phyloP scores from a whole-genome alignment of 495 filamentous ascomycete species.

The Neurospora pannonica region DNA sequence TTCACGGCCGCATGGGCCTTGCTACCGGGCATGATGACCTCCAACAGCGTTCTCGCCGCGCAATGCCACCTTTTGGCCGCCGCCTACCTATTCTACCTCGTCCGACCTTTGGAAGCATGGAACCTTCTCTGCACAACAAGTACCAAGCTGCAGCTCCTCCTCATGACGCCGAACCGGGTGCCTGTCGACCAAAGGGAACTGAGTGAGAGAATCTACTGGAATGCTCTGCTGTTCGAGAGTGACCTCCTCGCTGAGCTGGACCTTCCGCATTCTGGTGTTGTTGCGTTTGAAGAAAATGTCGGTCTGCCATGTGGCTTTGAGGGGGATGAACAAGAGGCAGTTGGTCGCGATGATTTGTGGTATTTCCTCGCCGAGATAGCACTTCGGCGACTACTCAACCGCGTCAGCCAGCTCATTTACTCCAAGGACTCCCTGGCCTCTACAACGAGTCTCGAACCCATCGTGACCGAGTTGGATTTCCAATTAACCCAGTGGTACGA shows the following conservation, averaged over 20 bases:
- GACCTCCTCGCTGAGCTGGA: slow-evolving; percentile 74
- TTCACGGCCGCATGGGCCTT: slow-evolving; percentile 73
- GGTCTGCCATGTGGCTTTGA: slow-evolving; percentile 70
- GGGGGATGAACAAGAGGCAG: slow-evolving; percentile 51
- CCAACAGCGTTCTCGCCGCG: slow-evolving; percentile 62
- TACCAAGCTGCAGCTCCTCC: slow-evolving; percentile 68
- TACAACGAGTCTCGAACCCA: slow-evolving; percentile 60
- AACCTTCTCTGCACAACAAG: slow-evolving; percentile 67
- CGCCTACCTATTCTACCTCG: slow-evolving; percentile 74
- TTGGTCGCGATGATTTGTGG: slow-evolving; percentile 69
- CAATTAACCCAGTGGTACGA: slow-evolving; percentile 81
- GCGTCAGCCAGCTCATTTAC: slow-evolving; percentile 74
- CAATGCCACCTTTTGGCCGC: slow-evolving; percentile 73
- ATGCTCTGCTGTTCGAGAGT: slow-evolving; percentile 70
- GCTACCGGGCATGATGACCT: slow-evolving; percentile 67
- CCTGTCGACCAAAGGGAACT: slow-evolving; percentile 60
- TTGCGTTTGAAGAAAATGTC: slow-evolving; percentile 71
- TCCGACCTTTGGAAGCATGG: slow-evolving; percentile 75
- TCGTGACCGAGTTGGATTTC: slow-evolving; percentile 71
- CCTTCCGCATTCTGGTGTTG: slow-evolving; percentile 71
- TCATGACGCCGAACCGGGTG: slow-evolving; percentile 60
- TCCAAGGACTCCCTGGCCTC: slow-evolving; percentile 60
- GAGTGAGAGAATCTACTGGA: slow-evolving; percentile 74
- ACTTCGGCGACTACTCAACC: slow-evolving; percentile 63
- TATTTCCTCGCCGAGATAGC: slow-evolving; percentile 79